Base-by-base conservation (phyloP, 2,329 filamentous ascomycete species). In the Grosmannia serpens region DNA sequence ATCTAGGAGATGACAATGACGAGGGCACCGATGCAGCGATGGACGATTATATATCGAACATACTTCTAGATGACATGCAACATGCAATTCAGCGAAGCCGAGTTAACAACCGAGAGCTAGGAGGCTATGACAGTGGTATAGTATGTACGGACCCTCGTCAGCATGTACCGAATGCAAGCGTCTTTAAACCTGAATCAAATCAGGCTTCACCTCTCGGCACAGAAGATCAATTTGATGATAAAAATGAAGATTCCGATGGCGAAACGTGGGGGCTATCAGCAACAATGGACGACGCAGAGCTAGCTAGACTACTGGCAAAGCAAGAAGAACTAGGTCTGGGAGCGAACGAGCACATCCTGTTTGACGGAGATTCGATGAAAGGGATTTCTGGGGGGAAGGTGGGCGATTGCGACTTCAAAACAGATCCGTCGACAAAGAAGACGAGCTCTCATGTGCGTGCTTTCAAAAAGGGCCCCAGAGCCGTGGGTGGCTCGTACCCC, bases 1-100 rank as follows among this genome's bases (percentile, higher is more conserved):
- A 15, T 13, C 17, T 24, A 2, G 54, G 54, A 26, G 51, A 57
- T 62, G 63, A 60, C 63, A 62, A 62, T 38, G 62, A 65, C 56
- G 64, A 65, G 15, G 70, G 69, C 2, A 74, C 78, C 9, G 78
- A 85, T 22, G 81, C 84, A 46, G 79, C 76, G 1, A 74, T 85
- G 64, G 79, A 81, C 1, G 88, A 91, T 65, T 91, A 91, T 64
- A 85, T 89, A 65, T 78, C 81, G 50, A 89, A 90, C 61, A 76
- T 88, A 65, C 71, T 71, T 22, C 75, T 75, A 1, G 75, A 77
- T 53, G 74, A 73, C 3, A 53, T 67, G 11, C 62, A 66, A 5
- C 66, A 68, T 15, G 60, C 65, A 3, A 50, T 62, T 20, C 57
- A 62, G 3, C 61, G 66, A 4, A 64, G 67, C 31, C 55, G 66